Evolutionary conservation across 75 land plant species (phyloP), one percentile per base, ranked within the genome.

Genomic region (Pinus taeda): DNA sequence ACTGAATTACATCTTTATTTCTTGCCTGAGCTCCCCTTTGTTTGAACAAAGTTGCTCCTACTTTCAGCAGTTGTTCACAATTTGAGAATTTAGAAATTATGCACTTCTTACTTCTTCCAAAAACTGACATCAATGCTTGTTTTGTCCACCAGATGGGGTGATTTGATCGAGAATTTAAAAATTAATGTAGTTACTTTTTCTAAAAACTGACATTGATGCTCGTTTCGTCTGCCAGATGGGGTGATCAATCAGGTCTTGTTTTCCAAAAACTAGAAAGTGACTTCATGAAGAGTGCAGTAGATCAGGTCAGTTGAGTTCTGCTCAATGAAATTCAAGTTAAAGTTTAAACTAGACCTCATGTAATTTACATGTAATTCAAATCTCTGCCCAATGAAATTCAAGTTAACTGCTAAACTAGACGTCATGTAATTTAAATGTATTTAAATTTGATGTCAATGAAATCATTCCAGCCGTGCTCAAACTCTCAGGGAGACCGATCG

Each of bases 271-370:
- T 92, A n/a, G 20, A 6, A 57, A 73, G 74, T 20, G 94, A 87
- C 63, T 92, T 92, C 73, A 89, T 92, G 94, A 85, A 78, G 75
- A 86, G 88, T 71, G 84, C 87, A 71, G 86, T 90, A 24, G 58
- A 75, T 74, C 89, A 90, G 94, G 93, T 92, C 80, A 76, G 63
- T n/a, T 22, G 29, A 49, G 53, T 17, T 20, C 36, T 65, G 69
- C 18, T 17, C 0, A 69, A 3, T n/a, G 53, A 42, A 69, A 69
- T 20, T 36, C 71, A 69, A 18, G n/a, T 39, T 20, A 6, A 69
- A 69, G 7, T 22, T 21, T 45, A 37, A 20, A 5, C 9, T 69
- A 42, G 22, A 20, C 71, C 22, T 18, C 71, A 15, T 18, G 9
- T n/a, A 37, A 39, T n/a, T 37, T 49, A 49, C 53, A 49, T 37